These are phyloP conservation scores for Colletotrichum sidae DNA, from an alignment of 2,329 filamentous ascomycete species.

Conservation along the genomic window DNA sequence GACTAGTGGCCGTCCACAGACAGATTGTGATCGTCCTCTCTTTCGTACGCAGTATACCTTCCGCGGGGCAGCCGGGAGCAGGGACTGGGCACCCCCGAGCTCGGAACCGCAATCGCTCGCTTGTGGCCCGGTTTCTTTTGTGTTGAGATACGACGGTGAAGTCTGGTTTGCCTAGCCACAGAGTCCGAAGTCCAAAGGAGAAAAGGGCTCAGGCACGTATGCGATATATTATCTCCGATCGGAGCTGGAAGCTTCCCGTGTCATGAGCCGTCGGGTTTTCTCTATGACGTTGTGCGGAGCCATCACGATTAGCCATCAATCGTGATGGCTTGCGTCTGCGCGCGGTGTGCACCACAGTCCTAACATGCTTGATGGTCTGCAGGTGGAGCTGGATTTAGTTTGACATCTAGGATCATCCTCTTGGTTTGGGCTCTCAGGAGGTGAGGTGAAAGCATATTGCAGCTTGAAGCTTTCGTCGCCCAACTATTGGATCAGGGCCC, in stretches of 20 bases:
- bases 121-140: slow-evolving; percentile 2
- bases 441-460: slow-evolving; percentile 11
- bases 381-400: slow-evolving; percentile 24
- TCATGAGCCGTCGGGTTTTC: slow-evolving; percentile 15
- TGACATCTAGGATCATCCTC: slow-evolving; percentile 20
- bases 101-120: slow-evolving; percentile 1
- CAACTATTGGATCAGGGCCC: slow-evolving; percentile 17
- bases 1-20: background rate
- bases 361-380: slow-evolving; percentile 7
- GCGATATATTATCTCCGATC: slow-evolving; percentile 29
- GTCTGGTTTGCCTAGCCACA: slow-evolving; percentile 5
- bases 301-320: slow-evolving; percentile 4
- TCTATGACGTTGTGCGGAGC: slow-evolving; percentile 23
- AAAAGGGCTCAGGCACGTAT: slow-evolving; percentile 17
- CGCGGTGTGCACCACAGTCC: slow-evolving; percentile 14
- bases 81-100: background rate
- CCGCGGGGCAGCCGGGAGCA: slow-evolving; percentile 16
- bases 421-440: slow-evolving; percentile 22
- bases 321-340: slow-evolving; percentile 18
- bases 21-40: slow-evolving; percentile 30
- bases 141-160: slow-evolving; percentile 19
- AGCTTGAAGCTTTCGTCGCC: slow-evolving; percentile 19
- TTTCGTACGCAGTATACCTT: background rate
- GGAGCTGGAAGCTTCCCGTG: slow-evolving; percentile 14
- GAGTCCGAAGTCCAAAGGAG: slow-evolving; percentile 6